Evolutionary conservation across 2,329 filamentous ascomycete species (phyloP), one percentile per base, ranked within the genome.

Genomic region (Capronia coronata): DNA sequence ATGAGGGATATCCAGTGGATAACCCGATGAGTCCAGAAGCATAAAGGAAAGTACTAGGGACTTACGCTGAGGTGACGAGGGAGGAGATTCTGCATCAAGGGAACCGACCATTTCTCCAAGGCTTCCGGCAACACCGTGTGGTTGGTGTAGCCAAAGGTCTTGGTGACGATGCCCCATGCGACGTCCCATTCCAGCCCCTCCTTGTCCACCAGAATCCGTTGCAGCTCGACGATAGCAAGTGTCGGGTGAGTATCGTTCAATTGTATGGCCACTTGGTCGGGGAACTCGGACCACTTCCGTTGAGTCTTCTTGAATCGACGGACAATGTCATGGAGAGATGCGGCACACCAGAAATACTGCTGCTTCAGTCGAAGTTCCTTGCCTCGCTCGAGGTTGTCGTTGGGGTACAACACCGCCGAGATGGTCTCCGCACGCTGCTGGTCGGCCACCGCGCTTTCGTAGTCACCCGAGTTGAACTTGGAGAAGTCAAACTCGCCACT

Each of bases 271-370:
- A 97, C 85, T 67, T 96, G 89, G 43, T 94, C 91, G 38, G 91
- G 78, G 71, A 98, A 98, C 63, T 94, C 86, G 59, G 72, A 83
- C 93, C 93, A 98, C 6, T 84, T 74, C 56, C 91, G 83, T 74
- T 87, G 89, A 14, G 88, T 83, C 79, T 97, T 98, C 77, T 97
- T 98, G 82, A 97, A 98, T 51, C 93, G 84, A 51, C 93, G 86
- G 52, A 98, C 86, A 65, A 98, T 98, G 63, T 98, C 93, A 65
- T 88, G 88, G 2, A 98, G 78, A 13, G 93, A 98, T 13, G 93
- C 93, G 45, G 93, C 90, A 64, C 95, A 94, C 93, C 93, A 98
- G 74, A 98, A 98, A 77, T 98, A 98, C 69, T 98, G 93, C 69
- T 98, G 93, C 79, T 98, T 98, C 68, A 98, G 72, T 46, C 93